Conservation (phyloP, 768 basidiomycete species). For the Trametes cinnabarina region DNA sequence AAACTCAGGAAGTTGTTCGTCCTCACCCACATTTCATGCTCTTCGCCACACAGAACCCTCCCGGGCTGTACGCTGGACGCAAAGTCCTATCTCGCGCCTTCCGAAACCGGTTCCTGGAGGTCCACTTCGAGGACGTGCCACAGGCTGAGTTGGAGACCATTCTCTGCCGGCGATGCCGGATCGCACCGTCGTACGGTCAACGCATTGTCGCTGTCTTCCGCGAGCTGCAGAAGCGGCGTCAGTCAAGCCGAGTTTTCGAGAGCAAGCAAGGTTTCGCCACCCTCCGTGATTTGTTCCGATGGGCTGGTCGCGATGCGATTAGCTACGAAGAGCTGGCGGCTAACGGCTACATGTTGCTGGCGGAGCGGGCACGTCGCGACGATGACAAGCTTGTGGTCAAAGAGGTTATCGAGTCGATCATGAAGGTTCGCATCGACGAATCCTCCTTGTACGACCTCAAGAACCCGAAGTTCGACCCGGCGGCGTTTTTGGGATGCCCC, state of each 20-base stretch:
- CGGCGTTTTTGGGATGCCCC: constrained; percentile 53
- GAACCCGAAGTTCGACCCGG: constrained; percentile 39
- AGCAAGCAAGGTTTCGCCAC: constrained; percentile 97
- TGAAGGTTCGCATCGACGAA: constrained; percentile 85
- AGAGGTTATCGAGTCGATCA: constrained; percentile 84
- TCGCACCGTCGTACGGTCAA: constrained; percentile 91
- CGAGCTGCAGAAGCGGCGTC: constrained; percentile 89
- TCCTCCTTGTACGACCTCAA: constrained; percentile 60
- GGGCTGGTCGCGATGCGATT: constrained; percentile 88
- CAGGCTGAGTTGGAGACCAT: constrained; percentile 92
- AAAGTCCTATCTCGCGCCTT: constrained; percentile 95
- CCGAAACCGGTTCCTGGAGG: constrained; percentile 94
- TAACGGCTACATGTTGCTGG: constrained; percentile 96
- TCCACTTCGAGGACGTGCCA: constrained; percentile 96
- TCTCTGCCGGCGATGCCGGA: constrained; percentile 86
- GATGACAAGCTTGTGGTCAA: constrained; percentile 91
- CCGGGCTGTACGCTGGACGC: constrained; percentile 91
- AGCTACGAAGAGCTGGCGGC: constrained; percentile 92
- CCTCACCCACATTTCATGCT: constrained; percentile 97
- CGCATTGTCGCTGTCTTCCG: constrained; percentile 89
- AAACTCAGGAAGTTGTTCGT: constrained; percentile 90
- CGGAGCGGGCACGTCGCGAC: constrained; percentile 78
- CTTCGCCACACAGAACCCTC: constrained; percentile 97
- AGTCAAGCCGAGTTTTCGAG: constrained; percentile 91
- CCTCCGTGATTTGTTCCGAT: constrained; percentile 93